A percentile compares a stretch with the other conserved stretches of the same genome.
Evolutionary conservation across 495 filamentous ascomycete species (phyloP).

Genomic region (Podospora didyma): DNA sequence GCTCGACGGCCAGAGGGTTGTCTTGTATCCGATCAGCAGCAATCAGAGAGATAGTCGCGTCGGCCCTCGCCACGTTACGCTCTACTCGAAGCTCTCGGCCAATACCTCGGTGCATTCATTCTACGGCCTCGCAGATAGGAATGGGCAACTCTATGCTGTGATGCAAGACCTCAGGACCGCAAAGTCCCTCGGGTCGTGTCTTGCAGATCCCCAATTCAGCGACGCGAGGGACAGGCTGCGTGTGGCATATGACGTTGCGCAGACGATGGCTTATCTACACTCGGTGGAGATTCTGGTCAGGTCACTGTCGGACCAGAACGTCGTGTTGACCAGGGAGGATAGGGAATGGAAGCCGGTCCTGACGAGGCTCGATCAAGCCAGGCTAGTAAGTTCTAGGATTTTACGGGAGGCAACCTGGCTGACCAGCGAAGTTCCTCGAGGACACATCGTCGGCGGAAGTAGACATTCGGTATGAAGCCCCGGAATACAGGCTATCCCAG

Average conservation of each 20-base stretch:
- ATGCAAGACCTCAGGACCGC: neutral
- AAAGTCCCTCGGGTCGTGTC: neutral
- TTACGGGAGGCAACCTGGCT: neutral
- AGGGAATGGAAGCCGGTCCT: neutral
- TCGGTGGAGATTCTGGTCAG: neutral
- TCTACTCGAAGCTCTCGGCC: neutral
- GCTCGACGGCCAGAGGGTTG: neutral
- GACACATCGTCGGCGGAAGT: neutral
- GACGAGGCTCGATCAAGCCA: neutral
- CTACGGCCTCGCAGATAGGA: neutral
- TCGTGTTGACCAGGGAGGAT: neutral
- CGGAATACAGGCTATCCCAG: neutral
- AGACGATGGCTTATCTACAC: neutral
- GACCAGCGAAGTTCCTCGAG: neutral
- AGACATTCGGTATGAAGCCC: neutral
- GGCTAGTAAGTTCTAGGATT: neutral
- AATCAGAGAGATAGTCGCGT: neutral
- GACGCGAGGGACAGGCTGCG: neutral
- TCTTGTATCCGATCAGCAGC: neutral
- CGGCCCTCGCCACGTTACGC: neutral
- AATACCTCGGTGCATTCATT: neutral
- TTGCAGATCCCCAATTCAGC: neutral
- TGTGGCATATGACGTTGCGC: neutral
- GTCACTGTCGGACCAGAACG: neutral
- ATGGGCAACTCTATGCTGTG: neutral